Evolutionary conservation across 2,329 filamentous ascomycete species (phyloP).

Genomic region (Endothia cerciana): DNA sequence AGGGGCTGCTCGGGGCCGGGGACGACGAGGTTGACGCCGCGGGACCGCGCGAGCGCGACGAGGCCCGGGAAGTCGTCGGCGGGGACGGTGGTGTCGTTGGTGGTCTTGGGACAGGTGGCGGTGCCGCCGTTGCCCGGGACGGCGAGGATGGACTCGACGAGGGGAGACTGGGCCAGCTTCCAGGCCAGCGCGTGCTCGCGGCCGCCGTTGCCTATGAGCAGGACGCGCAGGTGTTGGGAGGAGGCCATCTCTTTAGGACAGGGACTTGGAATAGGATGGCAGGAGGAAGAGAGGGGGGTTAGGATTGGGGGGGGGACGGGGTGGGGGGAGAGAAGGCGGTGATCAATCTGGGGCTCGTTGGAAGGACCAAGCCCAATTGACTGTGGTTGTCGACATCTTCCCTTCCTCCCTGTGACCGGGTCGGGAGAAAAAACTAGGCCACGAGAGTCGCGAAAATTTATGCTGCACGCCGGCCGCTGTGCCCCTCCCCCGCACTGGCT

Average conservation of each 20-base stretch:
- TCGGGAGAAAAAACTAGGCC: constrained; percentile 8
- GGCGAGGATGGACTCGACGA: constrained; percentile 74
- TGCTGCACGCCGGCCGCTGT: constrained; percentile 14
- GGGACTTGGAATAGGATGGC: not conserved
- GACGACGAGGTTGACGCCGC: constrained; percentile 79
- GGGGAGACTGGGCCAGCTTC: constrained; percentile 84
- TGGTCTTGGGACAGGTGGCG: constrained; percentile 68
- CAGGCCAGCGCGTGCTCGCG: constrained; percentile 93
- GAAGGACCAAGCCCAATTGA: constrained; percentile 21
- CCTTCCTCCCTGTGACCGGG: constrained; percentile 2
- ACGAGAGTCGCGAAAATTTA: constrained; percentile 26
- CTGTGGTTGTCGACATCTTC: constrained; percentile 25
- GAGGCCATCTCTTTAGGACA: constrained; percentile 24
- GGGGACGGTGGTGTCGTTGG: constrained; percentile 71
- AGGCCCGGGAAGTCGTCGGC: constrained; percentile 79
- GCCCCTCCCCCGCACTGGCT: constrained; percentile 29
- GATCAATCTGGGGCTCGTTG: constrained; percentile 19
- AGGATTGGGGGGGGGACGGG: too few relatives aligned
- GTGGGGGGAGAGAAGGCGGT: constrained; percentile 3
- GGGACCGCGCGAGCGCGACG: constrained; percentile 72
- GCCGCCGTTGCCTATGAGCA: constrained; percentile 91
- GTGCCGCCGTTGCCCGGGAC: constrained; percentile 89
- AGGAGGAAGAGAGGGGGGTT: not conserved
- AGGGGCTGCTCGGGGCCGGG: constrained; percentile 93
- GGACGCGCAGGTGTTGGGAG: constrained; percentile 60